A percentile compares a stretch with the other conserved stretches of the same genome.
Conservation (phyloP, 306 rosid genomes). For the Trifolium dubium region DNA sequence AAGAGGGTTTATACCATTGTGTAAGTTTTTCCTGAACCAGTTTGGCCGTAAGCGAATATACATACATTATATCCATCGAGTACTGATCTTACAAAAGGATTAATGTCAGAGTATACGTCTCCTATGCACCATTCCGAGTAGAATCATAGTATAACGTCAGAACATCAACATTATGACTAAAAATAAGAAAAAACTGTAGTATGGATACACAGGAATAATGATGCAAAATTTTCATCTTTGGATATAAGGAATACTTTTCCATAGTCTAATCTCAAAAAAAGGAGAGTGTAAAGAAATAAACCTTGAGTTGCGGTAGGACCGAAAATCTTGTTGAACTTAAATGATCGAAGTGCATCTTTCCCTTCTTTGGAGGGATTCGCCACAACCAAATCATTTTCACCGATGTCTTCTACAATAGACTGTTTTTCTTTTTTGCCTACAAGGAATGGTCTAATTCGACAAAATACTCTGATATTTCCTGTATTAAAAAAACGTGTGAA, state of each 20-base stretch:
- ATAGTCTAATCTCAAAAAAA: slow-evolving; percentile 12
- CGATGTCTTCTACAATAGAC: slow-evolving; percentile 46
- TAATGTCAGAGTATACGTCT: slow-evolving; percentile 64
- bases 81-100: slow-evolving; percentile 58
- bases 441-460: slow-evolving; percentile 61
- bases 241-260: slow-evolving; percentile 1
- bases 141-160: slow-evolving; percentile 21
- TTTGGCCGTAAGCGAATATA: slow-evolving; percentile 75
- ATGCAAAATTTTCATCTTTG: slow-evolving; percentile 2
- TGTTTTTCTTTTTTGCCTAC: slow-evolving; percentile 44
- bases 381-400: slow-evolving; percentile 50
- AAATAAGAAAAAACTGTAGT: background rate
- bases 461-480: slow-evolving; percentile 76
- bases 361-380: slow-evolving; percentile 54
- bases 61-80: slow-evolving; percentile 73
- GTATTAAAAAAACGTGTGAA: slow-evolving; percentile 28
- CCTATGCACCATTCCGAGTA: slow-evolving; percentile 44
- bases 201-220: slow-evolving; percentile 11
- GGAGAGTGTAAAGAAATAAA: slow-evolving; percentile 26
- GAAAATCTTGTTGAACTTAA: slow-evolving; percentile 50
- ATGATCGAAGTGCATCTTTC: slow-evolving; percentile 49
- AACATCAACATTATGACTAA: slow-evolving; percentile 9
- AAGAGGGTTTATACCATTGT: slow-evolving; percentile 61
- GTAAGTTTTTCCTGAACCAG: slow-evolving; percentile 76
- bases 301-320: slow-evolving; percentile 52